These are phyloP conservation scores for Aspergillus costaricaensis DNA, from an alignment of 2,329 filamentous ascomycete species.

Conservation along the genomic window DNA sequence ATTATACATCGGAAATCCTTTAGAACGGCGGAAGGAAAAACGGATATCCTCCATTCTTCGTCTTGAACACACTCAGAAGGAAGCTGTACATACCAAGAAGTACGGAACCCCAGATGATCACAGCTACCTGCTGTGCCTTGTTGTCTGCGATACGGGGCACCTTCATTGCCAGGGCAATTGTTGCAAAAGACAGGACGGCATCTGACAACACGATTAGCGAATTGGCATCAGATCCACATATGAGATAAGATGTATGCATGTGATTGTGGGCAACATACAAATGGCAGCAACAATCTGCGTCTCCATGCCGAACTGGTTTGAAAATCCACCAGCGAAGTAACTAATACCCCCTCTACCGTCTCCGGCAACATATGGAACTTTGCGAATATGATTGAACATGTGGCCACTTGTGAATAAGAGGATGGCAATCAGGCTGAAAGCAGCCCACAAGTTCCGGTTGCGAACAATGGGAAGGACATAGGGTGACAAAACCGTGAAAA, in stretches of 20 bases:
- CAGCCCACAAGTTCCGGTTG: conserved; percentile 93
- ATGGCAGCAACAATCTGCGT: conserved; percentile 93
- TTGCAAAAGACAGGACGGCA: conserved; percentile 81
- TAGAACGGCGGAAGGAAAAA: conserved; percentile 91
- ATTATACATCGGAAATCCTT: background rate
- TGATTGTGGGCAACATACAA: conserved; percentile 63
- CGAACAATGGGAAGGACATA: conserved; percentile 80
- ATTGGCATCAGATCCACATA: conserved; percentile 19
- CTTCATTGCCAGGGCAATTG: conserved; percentile 88
- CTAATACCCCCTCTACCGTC: conserved; percentile 82
- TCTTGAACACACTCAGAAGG: conserved; percentile 86
- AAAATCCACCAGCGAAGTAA: conserved; percentile 91
- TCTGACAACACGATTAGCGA: conserved; percentile 49
- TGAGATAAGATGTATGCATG: background rate
- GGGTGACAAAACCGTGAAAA: conserved; percentile 70
- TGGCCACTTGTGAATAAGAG: conserved; percentile 93
- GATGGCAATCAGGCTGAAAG: conserved; percentile 81
- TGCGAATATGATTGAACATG: conserved; percentile 99
- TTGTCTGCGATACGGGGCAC: conserved; percentile 82
- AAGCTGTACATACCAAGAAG: conserved; percentile 89
- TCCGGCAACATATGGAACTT: conserved; percentile 86
- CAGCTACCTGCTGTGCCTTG: conserved; percentile 75
- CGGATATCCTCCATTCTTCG: conserved; percentile 93
- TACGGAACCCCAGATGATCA: conserved; percentile 75
- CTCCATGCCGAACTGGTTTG: conserved; percentile 90